Evolutionary conservation across 345 rosid genomes (phyloP).

Genomic region (Populus alba): DNA sequence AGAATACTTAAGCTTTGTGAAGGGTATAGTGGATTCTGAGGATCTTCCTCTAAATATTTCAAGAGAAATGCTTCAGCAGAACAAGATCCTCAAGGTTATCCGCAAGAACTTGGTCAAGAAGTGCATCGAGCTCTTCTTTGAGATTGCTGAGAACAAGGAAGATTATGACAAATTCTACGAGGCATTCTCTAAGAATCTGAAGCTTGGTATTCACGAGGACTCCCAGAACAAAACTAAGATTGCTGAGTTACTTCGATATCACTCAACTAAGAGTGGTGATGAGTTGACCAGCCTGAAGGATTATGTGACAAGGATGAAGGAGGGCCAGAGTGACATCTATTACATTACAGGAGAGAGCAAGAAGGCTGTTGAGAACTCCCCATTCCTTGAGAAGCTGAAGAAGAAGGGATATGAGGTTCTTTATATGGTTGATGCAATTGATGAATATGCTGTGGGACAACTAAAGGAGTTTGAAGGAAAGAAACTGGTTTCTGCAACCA

Average conservation of each 20-base stretch:
- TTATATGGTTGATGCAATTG: slow-evolving; percentile 21
- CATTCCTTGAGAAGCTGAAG: slow-evolving; percentile 23
- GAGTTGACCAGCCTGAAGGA: slow-evolving; percentile 28
- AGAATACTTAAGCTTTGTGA: slow-evolving; percentile 17
- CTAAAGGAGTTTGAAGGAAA: slow-evolving; percentile 18
- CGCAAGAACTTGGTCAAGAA: slow-evolving; percentile 28
- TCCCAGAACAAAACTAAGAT: slow-evolving; percentile 15
- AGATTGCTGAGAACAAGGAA: slow-evolving; percentile 27
- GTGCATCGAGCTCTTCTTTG: slow-evolving; percentile 26
- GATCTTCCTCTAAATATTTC: slow-evolving; percentile 24
- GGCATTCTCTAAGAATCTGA: slow-evolving; percentile 20
- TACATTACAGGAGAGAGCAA: slow-evolving; percentile 29
- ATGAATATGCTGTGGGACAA: slow-evolving; percentile 18
- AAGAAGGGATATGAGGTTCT: slow-evolving; percentile 19
- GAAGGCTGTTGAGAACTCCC: slow-evolving; percentile 26
- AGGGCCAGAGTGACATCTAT: slow-evolving; percentile 25
- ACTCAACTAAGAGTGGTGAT: slow-evolving; percentile 29
- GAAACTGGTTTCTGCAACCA: slow-evolving; percentile 22
- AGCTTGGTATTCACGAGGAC: slow-evolving; percentile 16
- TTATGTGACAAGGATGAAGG: slow-evolving; percentile 29
- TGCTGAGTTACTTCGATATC: slow-evolving; percentile 17
- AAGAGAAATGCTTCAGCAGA: slow-evolving; percentile 25
- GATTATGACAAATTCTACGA: slow-evolving; percentile 20
- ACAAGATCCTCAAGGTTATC: slow-evolving; percentile 26
- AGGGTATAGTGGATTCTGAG: slow-evolving; percentile 28